Evolutionary conservation across 2,329 filamentous ascomycete genomes (phyloP).

Genomic region (Botryosphaeria dothidea): DNA sequence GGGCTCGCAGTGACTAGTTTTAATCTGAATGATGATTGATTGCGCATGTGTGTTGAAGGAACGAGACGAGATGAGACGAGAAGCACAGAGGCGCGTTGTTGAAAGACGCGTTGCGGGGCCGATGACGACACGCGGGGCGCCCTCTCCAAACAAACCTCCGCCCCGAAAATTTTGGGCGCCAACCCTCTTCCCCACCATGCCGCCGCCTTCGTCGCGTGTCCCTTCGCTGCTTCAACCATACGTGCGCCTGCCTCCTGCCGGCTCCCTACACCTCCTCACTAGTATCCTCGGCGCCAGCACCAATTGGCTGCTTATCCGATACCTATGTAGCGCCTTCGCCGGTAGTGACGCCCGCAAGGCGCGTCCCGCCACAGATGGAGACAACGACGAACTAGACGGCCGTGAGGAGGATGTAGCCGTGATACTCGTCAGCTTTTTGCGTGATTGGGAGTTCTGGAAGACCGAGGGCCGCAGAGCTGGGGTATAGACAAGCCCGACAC

Average conservation of each 20-base stretch:
- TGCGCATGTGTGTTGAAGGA: neutral
- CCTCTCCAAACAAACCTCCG: neutral
- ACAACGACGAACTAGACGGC: conserved; percentile 38
- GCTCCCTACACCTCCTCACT: conserved; percentile 67
- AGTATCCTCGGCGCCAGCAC: conserved; percentile 57
- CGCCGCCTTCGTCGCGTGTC: conserved; percentile 46
- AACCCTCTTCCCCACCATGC: conserved; percentile 26
- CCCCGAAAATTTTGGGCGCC: conserved; percentile 1
- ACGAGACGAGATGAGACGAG: neutral
- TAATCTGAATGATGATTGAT: neutral
- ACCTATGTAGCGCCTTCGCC: conserved; percentile 49
- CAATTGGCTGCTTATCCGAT: conserved; percentile 59
- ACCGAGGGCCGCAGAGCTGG: conserved; percentile 67
- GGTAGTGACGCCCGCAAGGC: conserved; percentile 24
- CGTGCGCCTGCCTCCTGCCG: conserved; percentile 52
- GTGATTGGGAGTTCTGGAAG: conserved; percentile 77
- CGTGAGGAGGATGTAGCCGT: conserved; percentile 44
- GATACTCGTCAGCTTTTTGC: conserved; percentile 79
- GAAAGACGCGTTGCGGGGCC: neutral
- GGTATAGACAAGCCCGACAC: conserved; percentile 43
- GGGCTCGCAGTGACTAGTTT: neutral
- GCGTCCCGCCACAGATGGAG: conserved; percentile 22
- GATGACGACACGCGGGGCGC: neutral
- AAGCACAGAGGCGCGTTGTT: neutral
- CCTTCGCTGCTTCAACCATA: conserved; percentile 68